Conservation (phyloP, 164 flowering plant genomes). For the Platanus orientalis region DNA sequence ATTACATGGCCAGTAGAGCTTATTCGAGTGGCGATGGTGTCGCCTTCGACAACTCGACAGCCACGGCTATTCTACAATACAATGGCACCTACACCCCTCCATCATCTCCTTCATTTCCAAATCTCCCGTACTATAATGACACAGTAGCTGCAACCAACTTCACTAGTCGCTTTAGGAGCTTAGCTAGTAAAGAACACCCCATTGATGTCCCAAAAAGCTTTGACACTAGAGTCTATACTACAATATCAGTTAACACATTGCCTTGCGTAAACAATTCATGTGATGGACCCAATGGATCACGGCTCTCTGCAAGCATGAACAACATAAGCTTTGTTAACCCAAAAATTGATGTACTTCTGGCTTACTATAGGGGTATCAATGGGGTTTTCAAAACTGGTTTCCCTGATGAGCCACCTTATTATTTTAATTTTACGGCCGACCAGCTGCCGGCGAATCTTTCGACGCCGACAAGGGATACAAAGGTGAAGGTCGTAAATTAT, state of each 20-base stretch:
- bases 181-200: too few species aligned
- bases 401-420: slow-evolving; percentile 9
- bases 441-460: too few species aligned
- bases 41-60: too few species aligned
- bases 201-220: slow-evolving; percentile 20
- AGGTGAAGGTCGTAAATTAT: slow-evolving; percentile 12
- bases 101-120: slow-evolving; percentile 21
- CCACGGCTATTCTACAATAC: too few species aligned
- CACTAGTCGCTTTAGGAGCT: slow-evolving; percentile 14
- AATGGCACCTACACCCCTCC: too few species aligned
- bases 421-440: slow-evolving; percentile 16
- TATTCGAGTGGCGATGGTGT: too few species aligned
- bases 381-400: slow-evolving; percentile 9
- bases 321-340: slow-evolving; percentile 20
- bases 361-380: slow-evolving; percentile 10
- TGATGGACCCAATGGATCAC: slow-evolving; percentile 11
- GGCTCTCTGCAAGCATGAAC: slow-evolving; percentile 19
- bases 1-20: too few species aligned
- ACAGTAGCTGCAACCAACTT: too few species aligned
- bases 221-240: neutral
- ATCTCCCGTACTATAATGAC: slow-evolving; percentile 12
- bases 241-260: slow-evolving; percentile 8
- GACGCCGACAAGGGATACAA: slow-evolving; percentile 9
- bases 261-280: slow-evolving; percentile 9
- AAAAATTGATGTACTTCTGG: slow-evolving; percentile 11